Conservation (phyloP, 2,329 filamentous ascomycete genomes). For the Fusarium bactridioides region DNA sequence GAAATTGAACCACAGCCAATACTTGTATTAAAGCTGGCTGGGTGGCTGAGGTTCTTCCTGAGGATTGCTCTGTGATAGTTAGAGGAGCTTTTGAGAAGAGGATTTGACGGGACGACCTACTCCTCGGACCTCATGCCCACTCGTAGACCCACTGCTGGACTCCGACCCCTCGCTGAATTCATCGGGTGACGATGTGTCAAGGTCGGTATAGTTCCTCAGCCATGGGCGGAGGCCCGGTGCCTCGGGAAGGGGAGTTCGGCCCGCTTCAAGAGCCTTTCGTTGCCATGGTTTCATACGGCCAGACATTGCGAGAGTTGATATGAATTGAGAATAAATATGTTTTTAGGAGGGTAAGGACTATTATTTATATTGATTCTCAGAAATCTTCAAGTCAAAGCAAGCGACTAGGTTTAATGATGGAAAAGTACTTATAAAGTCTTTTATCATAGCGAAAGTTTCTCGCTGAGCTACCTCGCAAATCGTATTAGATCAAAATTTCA, state of each 20-base stretch:
- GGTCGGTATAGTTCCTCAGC: background rate
- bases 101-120: background rate
- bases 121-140: no score
- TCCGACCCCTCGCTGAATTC: background rate
- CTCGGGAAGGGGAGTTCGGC: background rate
- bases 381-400: background rate
- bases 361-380: background rate
- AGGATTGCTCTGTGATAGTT: background rate
- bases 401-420: background rate
- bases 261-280: background rate
- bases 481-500: background rate
- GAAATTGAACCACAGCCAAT: no score
- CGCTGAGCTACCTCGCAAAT: background rate
- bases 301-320: background rate
- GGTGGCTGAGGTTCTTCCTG: background rate
- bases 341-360: rapidly evolving
- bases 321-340: no score
- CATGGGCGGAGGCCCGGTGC: background rate
- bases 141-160: background rate
- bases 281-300: background rate
- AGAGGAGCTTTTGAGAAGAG: background rate
- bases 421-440: background rate
- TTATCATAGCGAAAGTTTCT: background rate
- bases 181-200: background rate
- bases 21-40: background rate